Evolutionary conservation across 1,139 yeast species (phyloP), one percentile per base, ranked within the genome.

Genomic region (Yamadazyma sp.): DNA sequence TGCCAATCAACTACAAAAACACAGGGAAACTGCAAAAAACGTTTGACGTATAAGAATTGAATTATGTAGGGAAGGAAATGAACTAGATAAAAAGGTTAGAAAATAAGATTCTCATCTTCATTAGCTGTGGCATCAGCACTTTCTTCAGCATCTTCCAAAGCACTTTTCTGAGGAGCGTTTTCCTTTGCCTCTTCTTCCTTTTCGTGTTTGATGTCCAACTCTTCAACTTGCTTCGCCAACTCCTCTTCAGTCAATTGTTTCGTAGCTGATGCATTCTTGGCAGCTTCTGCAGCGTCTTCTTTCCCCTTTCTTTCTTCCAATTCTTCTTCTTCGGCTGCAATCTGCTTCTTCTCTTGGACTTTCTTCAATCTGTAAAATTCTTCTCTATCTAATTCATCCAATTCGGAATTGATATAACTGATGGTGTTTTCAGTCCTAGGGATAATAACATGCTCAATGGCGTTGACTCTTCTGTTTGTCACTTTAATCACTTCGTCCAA

Each of bases 381-480:
- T 66, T 92, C 98, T 76, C 98, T 85, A 62, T 92, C 98, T 63
- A 92, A 77, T 68, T 92, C 98, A 64, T 92, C 98, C 61, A 92
- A 77, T 63, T 92, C 98, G 23, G 96, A 87, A 64, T 89, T 89
- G 70, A 92, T 92, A 64, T 92, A 73, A 45, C 86, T 78, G 56
- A 92, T 92, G 26, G 98, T 92, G 64, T 92, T 92, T 64, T 92
- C 97, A 2, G 98, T 91, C 65, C 98, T 80, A 47, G 98, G 98
- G 45, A 92, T 92, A 56, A 92, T 91, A 38, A 92, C 98, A 61
- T 92, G 98, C 69, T 92, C 98, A 67, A 92, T 92, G 50, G 98
- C 98, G 64, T 92, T 92, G 55, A 92, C 98, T 76, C 98, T 86
- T 69, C 98, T 81, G 66, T 92, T 92, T 42, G 98, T 92, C 40